phyloP scores from a whole-genome alignment of 805 yeast species.

The Naumovozyma baii region DNA sequence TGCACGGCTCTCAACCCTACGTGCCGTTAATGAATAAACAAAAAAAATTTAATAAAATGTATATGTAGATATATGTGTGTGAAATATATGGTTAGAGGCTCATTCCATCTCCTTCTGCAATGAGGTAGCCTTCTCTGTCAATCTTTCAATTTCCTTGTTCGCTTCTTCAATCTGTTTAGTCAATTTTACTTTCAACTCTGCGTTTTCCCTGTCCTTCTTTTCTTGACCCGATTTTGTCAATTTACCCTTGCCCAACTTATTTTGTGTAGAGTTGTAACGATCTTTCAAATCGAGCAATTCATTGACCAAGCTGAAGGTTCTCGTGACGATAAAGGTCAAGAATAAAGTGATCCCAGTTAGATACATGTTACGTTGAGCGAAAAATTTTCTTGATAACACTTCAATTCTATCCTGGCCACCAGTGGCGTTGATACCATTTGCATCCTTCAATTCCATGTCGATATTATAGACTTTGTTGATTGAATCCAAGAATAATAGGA shows the following conservation, averaged over 20 bases:
- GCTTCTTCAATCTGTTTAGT: conserved; percentile 40
- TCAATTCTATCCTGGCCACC: conserved; percentile 58
- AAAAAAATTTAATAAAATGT: no score
- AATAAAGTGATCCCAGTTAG: conserved; percentile 92
- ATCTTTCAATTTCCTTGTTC: conserved; percentile 52
- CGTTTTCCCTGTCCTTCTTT: conserved; percentile 5
- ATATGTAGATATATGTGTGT: no score
- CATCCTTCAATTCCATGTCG: conserved; percentile 43
- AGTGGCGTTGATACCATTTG: conserved; percentile 15
- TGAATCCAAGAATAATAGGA: conserved; percentile 78
- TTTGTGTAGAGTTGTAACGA: conserved; percentile 28
- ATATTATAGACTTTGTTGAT: conserved; percentile 73
- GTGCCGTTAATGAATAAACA: no score
- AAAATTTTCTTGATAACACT: conserved; percentile 81
- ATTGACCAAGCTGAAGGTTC: conserved; percentile 74
- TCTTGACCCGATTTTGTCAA: not conserved
- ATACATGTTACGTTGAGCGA: conserved; percentile 93
- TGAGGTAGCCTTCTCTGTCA: conserved; percentile 65
- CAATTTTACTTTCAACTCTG: conserved; percentile 3
- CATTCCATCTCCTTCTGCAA: conserved; percentile 47
- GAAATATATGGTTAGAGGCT: no score
- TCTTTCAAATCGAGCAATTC: conserved; percentile 61
- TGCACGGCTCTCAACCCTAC: no score
- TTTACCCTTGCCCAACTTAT: not conserved
- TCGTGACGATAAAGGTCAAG: conserved; percentile 70